Conservation (phyloP, 129 eudicot species). For the Lactuca sativa region DNA sequence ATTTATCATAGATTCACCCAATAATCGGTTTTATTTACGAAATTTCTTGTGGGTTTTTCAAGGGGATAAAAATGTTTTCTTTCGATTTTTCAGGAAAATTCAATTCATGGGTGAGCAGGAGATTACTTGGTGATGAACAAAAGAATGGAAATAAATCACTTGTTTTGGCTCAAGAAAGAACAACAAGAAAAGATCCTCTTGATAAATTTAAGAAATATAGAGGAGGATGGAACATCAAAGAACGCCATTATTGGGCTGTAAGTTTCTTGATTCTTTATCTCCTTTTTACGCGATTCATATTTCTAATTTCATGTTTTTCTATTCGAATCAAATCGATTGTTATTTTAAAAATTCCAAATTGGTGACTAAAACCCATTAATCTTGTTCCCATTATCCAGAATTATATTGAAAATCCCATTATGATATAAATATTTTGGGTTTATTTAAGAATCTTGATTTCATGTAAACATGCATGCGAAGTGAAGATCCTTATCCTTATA, state of each 20-base stretch:
- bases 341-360: neutral
- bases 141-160: slow-evolving; percentile 48
- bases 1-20: neutral
- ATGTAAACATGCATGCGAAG: neutral
- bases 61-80: slow-evolving; percentile 10
- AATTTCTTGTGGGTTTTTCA: slow-evolving; percentile 9
- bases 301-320: neutral
- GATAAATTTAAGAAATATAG: slow-evolving; percentile 49
- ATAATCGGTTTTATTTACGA: slow-evolving; percentile 3
- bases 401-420: neutral
- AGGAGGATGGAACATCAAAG: slow-evolving; percentile 88
- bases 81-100: slow-evolving; percentile 38
- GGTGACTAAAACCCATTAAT: slow-evolving; percentile 17
- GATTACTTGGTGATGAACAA: slow-evolving; percentile 45
- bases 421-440: neutral
- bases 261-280: slow-evolving; percentile 27
- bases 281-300: neutral
- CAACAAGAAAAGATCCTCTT: slow-evolving; percentile 80
- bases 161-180: slow-evolving; percentile 73
- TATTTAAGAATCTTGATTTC: slow-evolving; percentile 15
- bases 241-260: slow-evolving; percentile 95
- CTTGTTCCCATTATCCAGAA: neutral
- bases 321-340: neutral
- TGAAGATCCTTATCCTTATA: neutral
- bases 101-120: slow-evolving; percentile 35